Evolutionary conservation across 345 rosid genomes (phyloP), one percentile per base, ranked within the genome.

Genomic region (Garcia nutans): DNA sequence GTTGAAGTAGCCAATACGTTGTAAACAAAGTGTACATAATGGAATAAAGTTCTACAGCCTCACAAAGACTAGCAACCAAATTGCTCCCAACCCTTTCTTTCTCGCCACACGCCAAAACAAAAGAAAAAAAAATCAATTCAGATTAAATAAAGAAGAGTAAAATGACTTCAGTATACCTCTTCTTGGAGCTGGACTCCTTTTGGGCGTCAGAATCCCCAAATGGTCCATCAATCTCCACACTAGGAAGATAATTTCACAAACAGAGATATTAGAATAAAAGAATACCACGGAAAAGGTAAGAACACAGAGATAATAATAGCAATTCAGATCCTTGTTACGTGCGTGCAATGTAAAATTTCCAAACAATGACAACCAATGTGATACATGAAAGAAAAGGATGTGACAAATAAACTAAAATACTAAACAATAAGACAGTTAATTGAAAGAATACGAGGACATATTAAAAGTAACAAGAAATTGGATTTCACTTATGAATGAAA

Each of bases 111-210:
- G 37, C 10, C 22, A 23, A 68, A 74, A 49, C 56, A 60, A 42
- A 42, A 72, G 44, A 5, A 3, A 6, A 45, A 22, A 23, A 6
- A 12, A 12, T 45, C 47, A 6, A 33, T 45, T 68, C 9, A 19
- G 6, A 20, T 4, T 2, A 12, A 44, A 22, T 47, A 28, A 5
- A 59, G 22, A 15, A 44, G 33, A 65, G 52, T 63, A 22, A 72
- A 37, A n/a, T 59, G 16, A 70, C 9, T 61, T 26, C 26, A 24
- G 41, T 7, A 66, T 82, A 94, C 98, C 97, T 89, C 88, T 94
- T 94, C 83, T 88, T 92, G 50, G 95, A 87, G 74, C 87, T 87
- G 80, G 84, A 81, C 76, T 92, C 97, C 87, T 91, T 95, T 58
- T 71, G 84, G 73, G 81, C 84, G 70, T 93, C 92, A 42, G 89